phyloP scores from a whole-genome alignment of 1,139 yeast genomes.

The Yamadazyma dendronema region DNA sequence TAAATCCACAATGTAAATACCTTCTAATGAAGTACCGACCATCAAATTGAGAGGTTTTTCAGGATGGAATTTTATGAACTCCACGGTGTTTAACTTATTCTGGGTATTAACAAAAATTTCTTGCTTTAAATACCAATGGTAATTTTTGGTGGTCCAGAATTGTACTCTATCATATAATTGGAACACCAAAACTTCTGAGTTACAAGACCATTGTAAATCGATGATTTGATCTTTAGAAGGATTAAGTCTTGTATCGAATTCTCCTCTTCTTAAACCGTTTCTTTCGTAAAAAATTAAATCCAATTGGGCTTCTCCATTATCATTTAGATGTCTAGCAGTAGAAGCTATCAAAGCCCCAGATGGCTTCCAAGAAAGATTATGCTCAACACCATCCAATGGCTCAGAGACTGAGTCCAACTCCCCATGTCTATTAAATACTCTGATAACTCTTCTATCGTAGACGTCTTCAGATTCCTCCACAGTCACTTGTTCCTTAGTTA shows the following conservation, averaged over 20 bases:
- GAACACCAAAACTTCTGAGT: conserved; percentile 76
- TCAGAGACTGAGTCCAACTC: conserved; percentile 81
- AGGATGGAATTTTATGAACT: conserved; percentile 77
- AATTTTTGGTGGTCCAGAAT: conserved; percentile 89
- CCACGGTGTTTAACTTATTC: conserved; percentile 31
- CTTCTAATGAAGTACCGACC: conserved; percentile 49
- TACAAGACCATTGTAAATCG: conserved; percentile 77
- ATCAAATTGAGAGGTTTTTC: conserved; percentile 79
- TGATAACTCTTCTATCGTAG: conserved; percentile 66
- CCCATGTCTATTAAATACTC: conserved; percentile 83
- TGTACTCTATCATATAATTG: conserved; percentile 62
- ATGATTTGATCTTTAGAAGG: conserved; percentile 46
- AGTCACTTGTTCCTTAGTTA: conserved; percentile 54
- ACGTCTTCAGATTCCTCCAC: conserved; percentile 37
- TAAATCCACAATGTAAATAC: conserved; percentile 66
- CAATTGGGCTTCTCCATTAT: conserved; percentile 44
- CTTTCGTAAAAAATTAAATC: conserved; percentile 82
- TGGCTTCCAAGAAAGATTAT: conserved; percentile 80
- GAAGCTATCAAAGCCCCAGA: conserved; percentile 87
- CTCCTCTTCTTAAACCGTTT: conserved; percentile 91
- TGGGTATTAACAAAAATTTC: conserved; percentile 46
- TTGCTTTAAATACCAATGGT: conserved; percentile 93
- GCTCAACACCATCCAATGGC: conserved; percentile 82
- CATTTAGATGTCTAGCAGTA: conserved; percentile 59
- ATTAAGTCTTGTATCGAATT: conserved; percentile 65